Evolutionary conservation across 805 yeast genomes (phyloP).

Genomic region (Ogataea allantospora): DNA sequence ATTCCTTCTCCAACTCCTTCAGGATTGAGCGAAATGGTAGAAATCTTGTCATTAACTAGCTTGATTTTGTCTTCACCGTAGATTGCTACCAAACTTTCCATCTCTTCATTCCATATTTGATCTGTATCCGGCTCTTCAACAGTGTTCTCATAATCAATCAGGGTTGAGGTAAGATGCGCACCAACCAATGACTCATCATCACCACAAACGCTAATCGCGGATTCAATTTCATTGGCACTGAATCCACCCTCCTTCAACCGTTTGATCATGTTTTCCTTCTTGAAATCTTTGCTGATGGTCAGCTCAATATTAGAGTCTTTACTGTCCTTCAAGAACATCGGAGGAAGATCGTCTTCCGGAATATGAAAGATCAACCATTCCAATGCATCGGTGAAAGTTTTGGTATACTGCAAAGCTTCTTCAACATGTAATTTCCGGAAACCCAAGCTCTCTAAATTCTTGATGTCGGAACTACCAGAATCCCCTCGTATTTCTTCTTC

Average conservation of each 20-base stretch:
- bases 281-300: slow-evolving; percentile 51
- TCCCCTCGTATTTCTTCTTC: slow-evolving; percentile 23
- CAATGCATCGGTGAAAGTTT: slow-evolving; percentile 49
- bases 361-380: slow-evolving; percentile 84
- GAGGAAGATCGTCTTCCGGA: slow-evolving; percentile 92
- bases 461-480: slow-evolving; percentile 11
- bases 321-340: slow-evolving; percentile 52
- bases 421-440: slow-evolving; percentile 66
- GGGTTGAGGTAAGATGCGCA: slow-evolving; percentile 44
- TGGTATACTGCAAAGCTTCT: slow-evolving; percentile 67
- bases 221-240: slow-evolving; percentile 60
- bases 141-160: slow-evolving; percentile 24
- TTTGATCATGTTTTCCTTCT: slow-evolving; percentile 55
- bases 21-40: slow-evolving; percentile 36
- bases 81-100: slow-evolving; percentile 62
- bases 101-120: slow-evolving; percentile 71
- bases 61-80: slow-evolving; percentile 47
- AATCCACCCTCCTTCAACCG: slow-evolving; percentile 67
- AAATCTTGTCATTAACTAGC: slow-evolving; percentile 27
- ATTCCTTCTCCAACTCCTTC: slow-evolving; percentile 31
- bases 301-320: slow-evolving; percentile 58
- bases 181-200: slow-evolving; percentile 52
- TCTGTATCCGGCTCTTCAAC: slow-evolving; percentile 17
- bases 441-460: slow-evolving; percentile 44
- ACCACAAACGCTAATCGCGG: slow-evolving; percentile 41